Evolutionary conservation across 345 rosid genomes (phyloP).

Genomic region (Euphorbia peplus): DNA sequence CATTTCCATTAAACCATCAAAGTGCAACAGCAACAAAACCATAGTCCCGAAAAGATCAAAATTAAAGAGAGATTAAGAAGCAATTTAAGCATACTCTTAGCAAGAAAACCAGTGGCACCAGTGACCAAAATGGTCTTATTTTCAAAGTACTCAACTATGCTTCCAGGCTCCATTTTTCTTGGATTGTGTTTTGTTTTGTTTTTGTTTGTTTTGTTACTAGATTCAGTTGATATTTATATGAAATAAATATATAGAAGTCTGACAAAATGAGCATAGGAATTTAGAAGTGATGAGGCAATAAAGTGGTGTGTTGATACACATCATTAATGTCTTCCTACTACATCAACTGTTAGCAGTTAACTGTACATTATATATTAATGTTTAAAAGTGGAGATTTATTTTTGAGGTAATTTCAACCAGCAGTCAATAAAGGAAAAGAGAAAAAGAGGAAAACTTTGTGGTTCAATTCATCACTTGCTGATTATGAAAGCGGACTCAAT

Average conservation of each 20-base stretch:
- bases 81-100: constrained; percentile 37
- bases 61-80: background rate
- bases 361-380: background rate
- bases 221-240: too few relatives aligned
- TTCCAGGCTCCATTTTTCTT: constrained; percentile 28
- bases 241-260: background rate
- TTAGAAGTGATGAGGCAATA: background rate
- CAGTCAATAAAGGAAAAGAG: too few relatives aligned
- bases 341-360: background rate
- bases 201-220: too few relatives aligned
- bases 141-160: constrained; percentile 28
- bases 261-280: background rate
- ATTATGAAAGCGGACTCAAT: too few relatives aligned
- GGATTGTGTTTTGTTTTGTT: background rate
- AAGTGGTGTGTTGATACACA: background rate
- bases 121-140: constrained; percentile 40
- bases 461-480: too few relatives aligned
- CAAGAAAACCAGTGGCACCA: constrained; percentile 46
- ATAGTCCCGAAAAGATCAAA: background rate
- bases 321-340: background rate
- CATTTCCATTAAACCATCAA: background rate
- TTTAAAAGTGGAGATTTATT: too few relatives aligned
- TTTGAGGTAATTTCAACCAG: too few relatives aligned
- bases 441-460: too few relatives aligned
- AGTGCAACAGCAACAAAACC: background rate